Base-by-base conservation (phyloP, 805 yeast species). In the Candida methanosorbosa region DNA sequence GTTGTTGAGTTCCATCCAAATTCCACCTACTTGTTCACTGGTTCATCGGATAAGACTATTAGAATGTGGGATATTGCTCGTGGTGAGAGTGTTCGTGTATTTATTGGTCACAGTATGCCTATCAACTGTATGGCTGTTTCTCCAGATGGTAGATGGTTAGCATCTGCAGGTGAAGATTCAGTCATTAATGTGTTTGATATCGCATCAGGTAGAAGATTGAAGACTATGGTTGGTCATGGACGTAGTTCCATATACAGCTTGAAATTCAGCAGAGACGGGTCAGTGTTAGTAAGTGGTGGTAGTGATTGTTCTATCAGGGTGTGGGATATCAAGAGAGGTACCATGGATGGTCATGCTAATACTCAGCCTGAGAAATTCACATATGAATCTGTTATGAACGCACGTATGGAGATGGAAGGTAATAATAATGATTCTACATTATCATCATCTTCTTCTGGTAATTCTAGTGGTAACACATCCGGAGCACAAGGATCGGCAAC, bases 131-230 rank as follows among this genome's bases (percentile, higher is more conserved):
- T 85, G 44, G 87, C 94, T 0, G 94, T 86, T 8, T 81, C 95
- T 1, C 97, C 97, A 0, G 97, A 92, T 63, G 99, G 99, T 3
- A 70, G 97, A 51, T 84, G 95, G 90, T 64, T 92, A 37, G 96
- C 97, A 4, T 75, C 87, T 38, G 97, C 94, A 3, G 95, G 95
- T 35, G 97, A 87, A 52, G 97, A 92, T 56, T 77, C 87, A 29
- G 72, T 81, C 9, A 82, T 92, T 24, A 81, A 81, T 52, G 69
- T 92, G 27, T 92, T 97, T 95, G 99, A 92, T 61, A 77, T 84
- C 36, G 95, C 96, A 2, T 73, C 88, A 2, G 97, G 97, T 17
- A 71, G 94, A 44, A 66, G 87, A 34, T 64, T 92, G 43, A 92
- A 92, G 59, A 68, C 84, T 9, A 85, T 92, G 97, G 73, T 85